Base-by-base conservation (phyloP, 441 rosid genomes). In the Adansonia madagascariensis region DNA sequence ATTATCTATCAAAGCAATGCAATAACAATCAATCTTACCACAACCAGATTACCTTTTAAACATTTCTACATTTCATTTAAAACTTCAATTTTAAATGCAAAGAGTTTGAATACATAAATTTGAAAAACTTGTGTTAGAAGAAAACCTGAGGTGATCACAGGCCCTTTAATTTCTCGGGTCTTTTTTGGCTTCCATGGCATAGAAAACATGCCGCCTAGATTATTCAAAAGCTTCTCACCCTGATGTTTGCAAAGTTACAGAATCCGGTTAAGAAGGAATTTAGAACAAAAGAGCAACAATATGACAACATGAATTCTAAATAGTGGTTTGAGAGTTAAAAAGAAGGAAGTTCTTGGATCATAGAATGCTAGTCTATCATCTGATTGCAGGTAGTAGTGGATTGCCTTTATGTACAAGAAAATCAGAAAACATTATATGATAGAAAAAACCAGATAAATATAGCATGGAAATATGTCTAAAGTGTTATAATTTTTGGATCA, bases 121-220 rank as follows among this genome's bases (percentile, higher is more conserved):
- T 35, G 10, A 57, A 59, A 70, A 4, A 50, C 31, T 39, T 15
- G 17, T 4, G 22, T 31, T n/a, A 17, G 68, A 57, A 65, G 66
- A 63, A 66, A 79, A 86, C 89, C 89, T 75, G 79, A 27, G 20
- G 86, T 80, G 70, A 83, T 82, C 75, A 82, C 75, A 62, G 95
- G 92, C 77, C 95, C 95, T 35, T 80, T 4, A 74, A 91, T 91
- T 2, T 79, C 79, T 79, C 75, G 66, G 69, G 87, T 85, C 85
- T 91, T 91, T 87, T 91, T 91, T 0, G 95, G 88, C 85, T 91
- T 89, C 95, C 95, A 91, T 1, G 93, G 82, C 84, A 70, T 89
- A 4, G 95, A 91, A 80, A 89, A 89, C 91, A 91, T 87, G 71
- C 95, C 95, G 17, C 93, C 95, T 47, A 91, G 92, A 75, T 83